Base-by-base conservation (phyloP, 2,329 filamentous ascomycete species). In the Clonostachys byssicola region DNA sequence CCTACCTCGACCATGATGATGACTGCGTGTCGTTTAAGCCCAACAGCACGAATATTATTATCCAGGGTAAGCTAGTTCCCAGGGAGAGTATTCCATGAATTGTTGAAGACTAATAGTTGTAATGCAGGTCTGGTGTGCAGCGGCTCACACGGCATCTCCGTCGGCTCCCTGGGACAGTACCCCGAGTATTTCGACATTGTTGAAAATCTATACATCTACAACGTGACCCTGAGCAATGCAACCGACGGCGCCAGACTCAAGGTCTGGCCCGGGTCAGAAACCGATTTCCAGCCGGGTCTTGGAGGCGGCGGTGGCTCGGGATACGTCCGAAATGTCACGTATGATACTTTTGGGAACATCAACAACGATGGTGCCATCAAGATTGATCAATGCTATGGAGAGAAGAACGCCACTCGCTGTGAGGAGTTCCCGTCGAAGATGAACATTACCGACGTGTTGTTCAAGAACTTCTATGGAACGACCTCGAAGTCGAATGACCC, bases 21-120 rank as follows among this genome's bases (percentile, higher is more conserved):
- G 78, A 89, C 59, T 89, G 86, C 50, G 81, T 89, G 12, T 83
- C 83, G 1, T 88, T 89, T 74, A 89, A 89, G 64, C 85, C 85
- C 16, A 89, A 88, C 61, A 83, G 77, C 55, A 88, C 83, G 39
- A 76, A 86, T 52, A 78, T 88, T 8, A 62, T 88, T 5, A 77
- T 88, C 6, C 83, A 88, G 60, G 82, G 23, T 30, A 4, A 30
- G 23, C 8, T 10, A 4, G 9, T 30, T 10, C 10, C 3, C 23
- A 8, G 87, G 9, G 10, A 30, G 4, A 30, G 23, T 30, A 30
- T 30, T 2, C 9, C 1, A 10, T 30, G 4, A 10, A 30, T 3
- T 10, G 23, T 10, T 30, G 23, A 30, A 30, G 2, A 30, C 23
- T 30, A 10, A 30, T 30, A 10, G 10, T 30, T 30, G 23, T 4